A percentile compares a stretch with the other conserved stretches of the same genome.
These are phyloP conservation scores for Sporothrix humicola DNA, from an alignment of 2,329 filamentous ascomycete genomes.

Conservation along the genomic window DNA sequence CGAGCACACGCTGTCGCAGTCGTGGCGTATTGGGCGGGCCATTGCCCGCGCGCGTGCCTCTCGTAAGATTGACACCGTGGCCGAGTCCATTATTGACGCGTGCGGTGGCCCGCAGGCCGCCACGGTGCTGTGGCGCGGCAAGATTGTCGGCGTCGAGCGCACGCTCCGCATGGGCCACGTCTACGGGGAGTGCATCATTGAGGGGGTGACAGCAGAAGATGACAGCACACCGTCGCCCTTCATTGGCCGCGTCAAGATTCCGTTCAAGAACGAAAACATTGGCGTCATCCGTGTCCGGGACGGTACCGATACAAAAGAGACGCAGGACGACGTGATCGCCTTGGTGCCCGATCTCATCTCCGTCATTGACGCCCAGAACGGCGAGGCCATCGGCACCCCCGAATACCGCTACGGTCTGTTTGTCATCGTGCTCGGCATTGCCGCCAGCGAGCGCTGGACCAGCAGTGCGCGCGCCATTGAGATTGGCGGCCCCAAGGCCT, in stretches of 20 bases:
- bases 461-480: slow-evolving; percentile 53
- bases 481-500: slow-evolving; percentile 56
- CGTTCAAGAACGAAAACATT: slow-evolving; percentile 78
- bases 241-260: slow-evolving; percentile 63
- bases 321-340: slow-evolving; percentile 50
- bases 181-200: slow-evolving; percentile 64
- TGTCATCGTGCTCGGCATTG: slow-evolving; percentile 56
- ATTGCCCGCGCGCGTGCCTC: slow-evolving; percentile 57
- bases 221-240: slow-evolving; percentile 38
- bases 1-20: slow-evolving; percentile 58
- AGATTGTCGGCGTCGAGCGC: slow-evolving; percentile 66
- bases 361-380: slow-evolving; percentile 61
- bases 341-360: slow-evolving; percentile 63
- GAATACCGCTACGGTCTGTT: slow-evolving; percentile 62
- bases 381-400: slow-evolving; percentile 61
- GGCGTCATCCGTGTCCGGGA: slow-evolving; percentile 53
- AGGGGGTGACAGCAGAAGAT: slow-evolving; percentile 47
- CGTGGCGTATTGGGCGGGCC: slow-evolving; percentile 65
- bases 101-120: slow-evolving; percentile 60
- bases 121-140: slow-evolving; percentile 66
- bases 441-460: slow-evolving; percentile 54
- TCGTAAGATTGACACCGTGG: slow-evolving; percentile 60
- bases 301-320: slow-evolving; percentile 33
- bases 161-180: slow-evolving; percentile 62
- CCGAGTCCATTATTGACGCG: slow-evolving; percentile 63